Evolutionary conservation across 140 eudicot species (phyloP), one percentile per base, ranked within the genome.

Genomic region (Flaveria floridana): DNA sequence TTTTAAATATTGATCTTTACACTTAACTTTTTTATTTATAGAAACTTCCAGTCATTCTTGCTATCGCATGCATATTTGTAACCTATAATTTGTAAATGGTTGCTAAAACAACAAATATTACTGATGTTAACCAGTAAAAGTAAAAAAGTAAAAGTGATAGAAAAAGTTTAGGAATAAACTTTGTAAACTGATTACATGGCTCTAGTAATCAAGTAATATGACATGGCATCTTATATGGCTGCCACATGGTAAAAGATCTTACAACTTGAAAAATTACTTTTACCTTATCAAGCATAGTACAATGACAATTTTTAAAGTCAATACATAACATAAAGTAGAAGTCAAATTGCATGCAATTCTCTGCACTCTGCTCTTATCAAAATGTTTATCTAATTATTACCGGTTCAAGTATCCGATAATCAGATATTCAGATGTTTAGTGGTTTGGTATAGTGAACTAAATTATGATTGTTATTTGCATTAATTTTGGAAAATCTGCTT

Each of bases 321-420:
- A 34, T 34, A 5, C 41, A 34, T 34, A 34, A 34, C 41, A 34
- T 34, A 0, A 5, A 34, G 41, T 34, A 57, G 15, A 57, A 20
- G 64, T 57, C 30, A 57, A 57, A 6, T 10, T 57, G 34, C 14
- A 19, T 20, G 23, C 14, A 20, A 34, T 57, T 57, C 23, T 10
- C 1, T 21, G 39, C 4, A 26, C 6, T 3, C 4, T 3, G 41
- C 19, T 7, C 18, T 25, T 25, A 2, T 21, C 41, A 25, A 10
- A 59, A 48, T 73, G 39, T 2, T 53, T n/a, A 71, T 55, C 14
- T 56, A 9, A 56, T 57, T 57, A 55, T 56, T 72, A 26, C 21
- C 14, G 39, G 7, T 56, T 55, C 66, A 72, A 37, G 51, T 16
- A 11, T 4, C 65, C 4, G 6, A 18, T 55, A 16, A 55, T 5